Base-by-base conservation (phyloP, 2,329 filamentous ascomycete species). In the Calonectria pteridis region DNA sequence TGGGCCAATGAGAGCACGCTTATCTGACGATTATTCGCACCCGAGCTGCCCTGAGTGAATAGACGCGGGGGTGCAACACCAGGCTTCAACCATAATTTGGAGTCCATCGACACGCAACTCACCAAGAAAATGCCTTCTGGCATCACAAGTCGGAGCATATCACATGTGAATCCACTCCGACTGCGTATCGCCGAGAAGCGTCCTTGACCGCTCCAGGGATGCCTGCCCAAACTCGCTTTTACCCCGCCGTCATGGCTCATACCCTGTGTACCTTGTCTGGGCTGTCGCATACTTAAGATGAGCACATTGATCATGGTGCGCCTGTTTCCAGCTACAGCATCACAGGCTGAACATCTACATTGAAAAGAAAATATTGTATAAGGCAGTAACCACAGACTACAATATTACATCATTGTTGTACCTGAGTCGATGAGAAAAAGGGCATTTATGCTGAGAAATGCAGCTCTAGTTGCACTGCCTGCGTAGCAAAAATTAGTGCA, bases 1-100 rank as follows among this genome's bases (percentile, higher is more conserved):
- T 49, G 35, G 23, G 31, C 79, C 79, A 80, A 80, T 80, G 20
- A 76, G 40, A 29, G 51, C 11, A 10, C 43, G 6, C 6, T 0
- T n/a, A 69, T 71, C 76, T 77, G 66, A 73, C 18, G 53, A 74
- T 80, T 70, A 64, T 62, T 72, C 65, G 67, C 65, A 31, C 33
- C 28, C 58, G 73, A 75, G 33, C 63, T 73, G 67, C 64, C 59
- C 33, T 53, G 31, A 40, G 55, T 26, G 26, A 28, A 26, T n/a
- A 37, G 10, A 4, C 10, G 23, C 33, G 28, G 55, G 55, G 55
- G 35, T 20, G 35, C 13, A 37, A 37, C 13, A n/a, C 23, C 26
- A 37, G 26, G 35, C 33, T 62, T 31, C 26, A 40, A 28, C n/a
- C 31, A 59, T 59, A 20, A 40, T 26, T 11, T 28, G 11, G 55